These are phyloP conservation scores for Marasmius tenuissimus DNA, from an alignment of 1,284 basidiomycete genomes.

Conservation along the genomic window DNA sequence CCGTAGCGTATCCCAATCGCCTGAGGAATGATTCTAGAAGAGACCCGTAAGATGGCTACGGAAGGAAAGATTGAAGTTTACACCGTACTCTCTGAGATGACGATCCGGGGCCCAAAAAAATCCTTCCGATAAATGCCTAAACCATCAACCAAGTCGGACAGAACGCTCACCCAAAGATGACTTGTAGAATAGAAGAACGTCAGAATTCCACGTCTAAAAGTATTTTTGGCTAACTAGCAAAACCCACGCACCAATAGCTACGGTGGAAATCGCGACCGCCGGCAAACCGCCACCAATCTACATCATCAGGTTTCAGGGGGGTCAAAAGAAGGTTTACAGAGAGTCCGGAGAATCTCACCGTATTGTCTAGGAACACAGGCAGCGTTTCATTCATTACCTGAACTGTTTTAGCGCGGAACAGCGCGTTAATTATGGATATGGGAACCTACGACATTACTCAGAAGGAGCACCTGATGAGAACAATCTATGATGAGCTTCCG, in stretches of 20 bases:
- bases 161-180: constrained; percentile 75
- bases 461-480: constrained; percentile 4
- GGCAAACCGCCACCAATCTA: constrained; percentile 17
- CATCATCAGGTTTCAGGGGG: not conserved
- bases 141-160: not conserved
- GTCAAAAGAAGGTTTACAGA: not conserved
- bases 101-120: not conserved
- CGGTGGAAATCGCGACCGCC: constrained; percentile 54
- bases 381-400: constrained; percentile 17
- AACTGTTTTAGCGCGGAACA: not conserved
- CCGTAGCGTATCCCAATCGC: constrained; percentile 90
- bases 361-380: constrained; percentile 16
- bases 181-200: constrained; percentile 29
- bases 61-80: not conserved
- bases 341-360: constrained; percentile 3
- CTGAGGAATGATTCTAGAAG: constrained; percentile 80
- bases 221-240: not conserved
- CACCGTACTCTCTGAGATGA: not conserved
- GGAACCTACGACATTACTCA: constrained; percentile 15
- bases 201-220: constrained; percentile 3
- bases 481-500: not conserved
- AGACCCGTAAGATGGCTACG: not conserved
- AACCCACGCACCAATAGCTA: constrained; percentile 58
- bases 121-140: not conserved
- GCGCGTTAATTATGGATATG: not conserved